Evolutionary conservation across 768 basidiomycete species (phyloP).

Genomic region (Obba rivulosa): DNA sequence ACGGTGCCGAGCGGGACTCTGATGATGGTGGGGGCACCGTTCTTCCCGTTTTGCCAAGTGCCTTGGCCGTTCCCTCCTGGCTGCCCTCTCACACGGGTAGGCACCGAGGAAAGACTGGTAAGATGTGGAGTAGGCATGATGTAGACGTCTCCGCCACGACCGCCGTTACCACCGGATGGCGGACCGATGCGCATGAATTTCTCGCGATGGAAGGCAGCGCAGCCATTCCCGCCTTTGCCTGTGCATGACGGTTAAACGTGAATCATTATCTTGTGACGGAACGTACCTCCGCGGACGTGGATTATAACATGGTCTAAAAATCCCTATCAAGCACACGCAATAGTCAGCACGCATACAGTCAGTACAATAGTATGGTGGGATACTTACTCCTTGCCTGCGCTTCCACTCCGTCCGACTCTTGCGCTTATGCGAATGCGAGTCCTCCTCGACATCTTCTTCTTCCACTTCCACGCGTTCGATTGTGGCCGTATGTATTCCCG

Average conservation of each 20-base stretch:
- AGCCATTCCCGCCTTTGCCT: constrained; percentile 89
- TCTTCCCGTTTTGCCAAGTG: constrained; percentile 80
- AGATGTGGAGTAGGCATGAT: constrained; percentile 73
- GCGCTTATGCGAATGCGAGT: constrained; percentile 21
- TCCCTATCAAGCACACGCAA: constrained; percentile 40
- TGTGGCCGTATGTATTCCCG: neutral
- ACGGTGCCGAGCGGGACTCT: constrained; percentile 89
- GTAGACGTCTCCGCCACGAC: constrained; percentile 83
- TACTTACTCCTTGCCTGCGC: constrained; percentile 59
- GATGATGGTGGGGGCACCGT: constrained; percentile 67
- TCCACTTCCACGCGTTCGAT: neutral
- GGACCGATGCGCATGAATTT: constrained; percentile 80
- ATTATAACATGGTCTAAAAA: constrained; percentile 83
- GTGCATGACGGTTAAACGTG: neutral
- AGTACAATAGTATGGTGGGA: neutral
- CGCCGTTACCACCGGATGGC: constrained; percentile 92
- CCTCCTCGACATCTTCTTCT: neutral
- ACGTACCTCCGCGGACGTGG: constrained; percentile 69
- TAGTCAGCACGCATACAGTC: neutral
- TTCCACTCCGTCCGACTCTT: constrained; percentile 70
- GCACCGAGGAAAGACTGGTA: constrained; percentile 70
- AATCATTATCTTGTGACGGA: neutral
- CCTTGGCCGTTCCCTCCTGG: constrained; percentile 75
- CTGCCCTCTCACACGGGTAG: constrained; percentile 60
- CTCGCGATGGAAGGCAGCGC: constrained; percentile 90